Conservation (phyloP, 2,329 filamentous ascomycete species). For the Aspergillus sp. region DNA sequence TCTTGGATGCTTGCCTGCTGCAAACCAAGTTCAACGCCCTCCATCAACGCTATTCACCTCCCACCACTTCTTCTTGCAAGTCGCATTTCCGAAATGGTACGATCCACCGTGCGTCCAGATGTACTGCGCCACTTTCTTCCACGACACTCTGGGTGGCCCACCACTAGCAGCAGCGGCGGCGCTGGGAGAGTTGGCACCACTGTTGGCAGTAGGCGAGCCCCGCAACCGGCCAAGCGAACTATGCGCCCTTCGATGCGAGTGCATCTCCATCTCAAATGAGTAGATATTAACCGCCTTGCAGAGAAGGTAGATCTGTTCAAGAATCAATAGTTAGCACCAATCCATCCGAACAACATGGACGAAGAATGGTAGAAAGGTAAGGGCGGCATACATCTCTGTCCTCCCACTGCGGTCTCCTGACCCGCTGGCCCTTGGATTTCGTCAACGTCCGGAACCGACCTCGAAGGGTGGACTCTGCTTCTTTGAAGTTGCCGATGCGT, state of each 20-base stretch:
- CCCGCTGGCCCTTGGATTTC: slow-evolving; percentile 37
- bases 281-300: slow-evolving; percentile 29
- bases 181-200: background rate
- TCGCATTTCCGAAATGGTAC: slow-evolving; percentile 54
- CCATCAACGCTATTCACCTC: slow-evolving; percentile 30
- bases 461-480: slow-evolving; percentile 42
- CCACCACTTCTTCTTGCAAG: slow-evolving; percentile 55
- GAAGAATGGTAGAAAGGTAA: background rate
- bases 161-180: slow-evolving; percentile 2
- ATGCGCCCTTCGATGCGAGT: background rate
- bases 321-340: too few species aligned
- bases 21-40: too few species aligned
- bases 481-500: slow-evolving; percentile 32
- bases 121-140: slow-evolving; percentile 51
- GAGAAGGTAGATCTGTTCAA: slow-evolving; percentile 31
- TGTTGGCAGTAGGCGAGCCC: background rate
- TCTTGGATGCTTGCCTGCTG: too few species aligned
- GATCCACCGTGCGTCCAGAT: slow-evolving; percentile 46
- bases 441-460: slow-evolving; percentile 41
- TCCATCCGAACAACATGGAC: too few species aligned
- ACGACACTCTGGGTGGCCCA: slow-evolving; percentile 42
- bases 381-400: slow-evolving; percentile 33
- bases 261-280: slow-evolving; percentile 11
- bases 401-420: slow-evolving; percentile 40
- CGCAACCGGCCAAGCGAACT: slow-evolving; percentile 3